phyloP scores from a whole-genome alignment of 1,284 basidiomycete species.

The Naganishia liquefaciens region DNA sequence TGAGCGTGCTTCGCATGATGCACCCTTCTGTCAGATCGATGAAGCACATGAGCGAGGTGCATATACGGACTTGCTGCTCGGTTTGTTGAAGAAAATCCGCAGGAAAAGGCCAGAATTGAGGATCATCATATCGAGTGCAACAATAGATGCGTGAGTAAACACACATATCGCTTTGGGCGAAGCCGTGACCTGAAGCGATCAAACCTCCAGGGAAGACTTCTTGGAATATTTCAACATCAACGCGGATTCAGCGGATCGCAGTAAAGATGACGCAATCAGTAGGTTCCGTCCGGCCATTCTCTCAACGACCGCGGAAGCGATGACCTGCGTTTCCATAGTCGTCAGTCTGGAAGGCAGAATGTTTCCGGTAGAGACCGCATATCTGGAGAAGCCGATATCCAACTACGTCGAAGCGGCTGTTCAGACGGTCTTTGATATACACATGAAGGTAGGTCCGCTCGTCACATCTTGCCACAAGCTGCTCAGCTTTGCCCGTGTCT shows the following conservation, averaged over 20 bases:
- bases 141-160: slow-evolving; percentile 71
- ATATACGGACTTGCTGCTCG: slow-evolving; percentile 90
- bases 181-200: background rate
- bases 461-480: slow-evolving; percentile 19
- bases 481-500: slow-evolving; percentile 24
- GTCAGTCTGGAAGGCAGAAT: slow-evolving; percentile 89
- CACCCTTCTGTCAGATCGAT: slow-evolving; percentile 69
- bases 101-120: slow-evolving; percentile 83
- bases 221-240: slow-evolving; percentile 78
- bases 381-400: slow-evolving; percentile 67
- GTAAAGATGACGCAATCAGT: slow-evolving; percentile 53
- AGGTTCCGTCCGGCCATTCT: slow-evolving; percentile 8
- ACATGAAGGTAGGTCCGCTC: slow-evolving; percentile 64
- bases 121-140: slow-evolving; percentile 91
- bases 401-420: slow-evolving; percentile 86
- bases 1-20: slow-evolving; percentile 13
- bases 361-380: slow-evolving; percentile 83
- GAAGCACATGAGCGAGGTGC: slow-evolving; percentile 96
- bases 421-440: slow-evolving; percentile 81
- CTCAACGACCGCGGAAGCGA: background rate
- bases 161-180: background rate
- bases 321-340: slow-evolving; percentile 55
- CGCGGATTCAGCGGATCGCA: slow-evolving; percentile 50
- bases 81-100: slow-evolving; percentile 88
- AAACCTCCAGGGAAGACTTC: slow-evolving; percentile 62